A percentile compares a stretch with the other conserved stretches of the same genome.
These are phyloP conservation scores for Acorus calamus DNA, from an alignment of 106 monocot genomes.

Conservation along the genomic window DNA sequence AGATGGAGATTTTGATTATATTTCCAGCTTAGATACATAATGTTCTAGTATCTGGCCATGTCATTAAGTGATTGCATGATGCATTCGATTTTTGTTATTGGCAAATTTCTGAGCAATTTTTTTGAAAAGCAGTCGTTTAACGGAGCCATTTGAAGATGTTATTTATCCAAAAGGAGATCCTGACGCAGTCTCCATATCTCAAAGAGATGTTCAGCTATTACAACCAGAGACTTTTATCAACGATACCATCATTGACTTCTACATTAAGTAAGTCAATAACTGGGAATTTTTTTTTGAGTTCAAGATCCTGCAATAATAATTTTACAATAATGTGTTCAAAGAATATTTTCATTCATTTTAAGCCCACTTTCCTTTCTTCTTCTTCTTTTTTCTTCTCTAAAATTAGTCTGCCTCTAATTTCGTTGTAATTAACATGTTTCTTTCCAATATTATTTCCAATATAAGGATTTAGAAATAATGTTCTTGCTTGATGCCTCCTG, in stretches of 20 bases:
- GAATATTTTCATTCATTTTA: too few species aligned
- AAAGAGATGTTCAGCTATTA: conserved; percentile 73
- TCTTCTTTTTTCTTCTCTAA: too few species aligned
- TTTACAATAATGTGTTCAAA: neutral
- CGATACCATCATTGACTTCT: conserved; percentile 98
- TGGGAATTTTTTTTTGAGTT: neutral
- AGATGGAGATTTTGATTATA: too few species aligned
- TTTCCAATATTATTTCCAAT: too few species aligned
- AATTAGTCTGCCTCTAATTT: too few species aligned
- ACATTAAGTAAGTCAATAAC: conserved; percentile 66
- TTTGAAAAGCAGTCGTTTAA: neutral
- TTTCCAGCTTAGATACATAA: too few species aligned
- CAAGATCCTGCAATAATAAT: neutral
- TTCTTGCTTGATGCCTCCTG: too few species aligned
- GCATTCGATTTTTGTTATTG: neutral
- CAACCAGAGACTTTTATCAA: conserved; percentile 93
- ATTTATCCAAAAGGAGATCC: conserved; percentile 92
- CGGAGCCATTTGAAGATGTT: conserved; percentile 63
- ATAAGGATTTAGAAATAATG: too few species aligned
- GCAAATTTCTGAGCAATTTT: neutral
- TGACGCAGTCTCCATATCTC: conserved; percentile 92
- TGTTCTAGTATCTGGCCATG: neutral
- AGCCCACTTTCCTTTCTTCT: too few species aligned
- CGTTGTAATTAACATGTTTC: too few species aligned
- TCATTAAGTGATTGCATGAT: neutral